Evolutionary conservation across 352 stramenopile species (phyloP).

Genomic region (Globisporangium perplexum): DNA sequence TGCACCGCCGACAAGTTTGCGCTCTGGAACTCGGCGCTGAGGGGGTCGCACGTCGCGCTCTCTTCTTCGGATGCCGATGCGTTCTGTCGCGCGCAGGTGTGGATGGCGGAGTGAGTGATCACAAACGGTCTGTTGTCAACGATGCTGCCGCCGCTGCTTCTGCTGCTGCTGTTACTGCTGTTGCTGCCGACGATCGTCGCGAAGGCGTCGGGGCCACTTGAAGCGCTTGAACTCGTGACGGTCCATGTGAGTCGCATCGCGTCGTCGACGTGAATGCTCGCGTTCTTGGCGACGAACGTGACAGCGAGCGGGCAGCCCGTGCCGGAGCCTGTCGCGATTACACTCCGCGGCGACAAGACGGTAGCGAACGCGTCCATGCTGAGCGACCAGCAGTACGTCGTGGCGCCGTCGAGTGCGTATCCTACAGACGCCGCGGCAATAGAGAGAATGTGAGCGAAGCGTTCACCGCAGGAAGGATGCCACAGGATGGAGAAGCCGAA

Average conservation of each 20-base stretch:
- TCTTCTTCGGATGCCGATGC: neutral
- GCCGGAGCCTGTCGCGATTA: slow-evolving; percentile 12
- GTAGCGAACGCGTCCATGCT: slow-evolving; percentile 10
- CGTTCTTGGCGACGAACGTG: slow-evolving; percentile 1
- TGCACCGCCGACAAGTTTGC: slow-evolving; percentile 19
- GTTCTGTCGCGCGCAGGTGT: slow-evolving; percentile 13
- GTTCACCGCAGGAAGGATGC: too few relatives aligned
- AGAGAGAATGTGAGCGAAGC: neutral
- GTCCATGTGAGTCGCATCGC: slow-evolving; percentile 16
- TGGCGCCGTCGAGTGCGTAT: slow-evolving; percentile 14
- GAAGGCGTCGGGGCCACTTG: neutral
- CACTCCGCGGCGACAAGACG: slow-evolving; percentile 9
- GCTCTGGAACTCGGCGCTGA: slow-evolving; percentile 13
- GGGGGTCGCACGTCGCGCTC: slow-evolving; percentile 15
- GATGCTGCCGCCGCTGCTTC: neutral
- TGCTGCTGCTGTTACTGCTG: too few relatives aligned
- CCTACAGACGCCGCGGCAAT: neutral
- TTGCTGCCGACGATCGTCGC: neutral
- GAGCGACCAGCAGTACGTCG: slow-evolving; percentile 35
- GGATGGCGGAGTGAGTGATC: slow-evolving; percentile 13
- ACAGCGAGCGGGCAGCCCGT: slow-evolving; percentile 20
- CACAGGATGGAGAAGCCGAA: too few relatives aligned
- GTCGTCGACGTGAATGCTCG: slow-evolving; percentile 6
- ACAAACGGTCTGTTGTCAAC: neutral
- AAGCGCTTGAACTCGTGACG: slow-evolving; percentile 5